Evolutionary conservation across 1,284 basidiomycete genomes (phyloP).

Genomic region (Bondarzewia mesenterica): DNA sequence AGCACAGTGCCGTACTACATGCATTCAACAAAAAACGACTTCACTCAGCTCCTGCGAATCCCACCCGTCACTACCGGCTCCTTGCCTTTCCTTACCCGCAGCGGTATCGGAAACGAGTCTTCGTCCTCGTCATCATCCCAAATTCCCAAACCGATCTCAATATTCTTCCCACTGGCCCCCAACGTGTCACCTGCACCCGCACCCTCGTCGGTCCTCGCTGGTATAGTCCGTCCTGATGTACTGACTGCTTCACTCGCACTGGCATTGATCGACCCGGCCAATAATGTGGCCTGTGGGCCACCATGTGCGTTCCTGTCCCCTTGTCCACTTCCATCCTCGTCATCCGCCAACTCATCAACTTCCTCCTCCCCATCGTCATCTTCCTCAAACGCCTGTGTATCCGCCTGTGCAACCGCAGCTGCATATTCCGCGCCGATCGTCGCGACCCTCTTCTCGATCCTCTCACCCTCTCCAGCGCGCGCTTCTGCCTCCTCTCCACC

Average conservation of each 20-base stretch:
- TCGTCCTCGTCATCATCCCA: conserved; percentile 22
- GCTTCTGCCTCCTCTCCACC: neutral
- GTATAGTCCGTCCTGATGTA: too few relatives aligned
- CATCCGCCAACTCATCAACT: conserved; percentile 26
- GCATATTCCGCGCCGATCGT: neutral
- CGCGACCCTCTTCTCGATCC: neutral
- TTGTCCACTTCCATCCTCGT: conserved; percentile 11
- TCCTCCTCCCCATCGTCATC: conserved; percentile 23
- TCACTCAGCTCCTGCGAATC: neutral
- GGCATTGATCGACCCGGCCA: neutral
- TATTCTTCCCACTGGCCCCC: neutral
- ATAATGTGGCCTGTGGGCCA: neutral
- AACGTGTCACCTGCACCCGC: neutral
- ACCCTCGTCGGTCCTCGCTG: neutral
- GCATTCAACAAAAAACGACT: neutral
- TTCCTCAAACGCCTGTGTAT: too few relatives aligned
- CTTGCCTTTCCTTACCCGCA: conserved; percentile 11
- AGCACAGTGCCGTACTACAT: too few relatives aligned
- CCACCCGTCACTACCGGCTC: too few relatives aligned
- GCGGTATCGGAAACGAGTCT: conserved; percentile 15
- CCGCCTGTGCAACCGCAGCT: neutral
- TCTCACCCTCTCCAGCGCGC: neutral
- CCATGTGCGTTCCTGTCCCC: conserved; percentile 1
- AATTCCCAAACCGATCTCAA: conserved; percentile 5
- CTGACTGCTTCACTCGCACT: neutral